Evolutionary conservation across 768 basidiomycete genomes (phyloP).

Genomic region (Rubroboletus satanas): DNA sequence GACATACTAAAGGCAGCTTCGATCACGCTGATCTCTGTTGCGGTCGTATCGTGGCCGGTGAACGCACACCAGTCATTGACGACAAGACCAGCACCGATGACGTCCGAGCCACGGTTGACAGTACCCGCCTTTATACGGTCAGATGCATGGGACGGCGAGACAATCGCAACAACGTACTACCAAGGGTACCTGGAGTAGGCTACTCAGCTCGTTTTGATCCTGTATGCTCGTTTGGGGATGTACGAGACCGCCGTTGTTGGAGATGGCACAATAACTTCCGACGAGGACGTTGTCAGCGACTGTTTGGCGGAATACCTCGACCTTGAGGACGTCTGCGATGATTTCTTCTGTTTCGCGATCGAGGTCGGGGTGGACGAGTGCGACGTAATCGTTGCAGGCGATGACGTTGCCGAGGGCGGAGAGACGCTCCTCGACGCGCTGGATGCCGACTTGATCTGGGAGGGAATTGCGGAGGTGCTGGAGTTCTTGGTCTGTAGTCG

Average conservation of each 20-base stretch:
- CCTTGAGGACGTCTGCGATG: conserved; percentile 98
- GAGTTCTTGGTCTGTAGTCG: conserved; percentile 96
- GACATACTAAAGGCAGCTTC: conserved; percentile 94
- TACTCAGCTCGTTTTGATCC: conserved; percentile 96
- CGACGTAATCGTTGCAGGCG: conserved; percentile 98
- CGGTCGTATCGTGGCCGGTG: conserved; percentile 98
- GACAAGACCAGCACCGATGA: conserved; percentile 94
- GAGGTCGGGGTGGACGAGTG: conserved; percentile 95
- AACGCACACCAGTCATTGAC: conserved; percentile 99
- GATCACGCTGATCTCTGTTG: conserved; percentile 97
- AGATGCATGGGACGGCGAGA: not conserved
- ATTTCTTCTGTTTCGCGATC: conserved; percentile 99
- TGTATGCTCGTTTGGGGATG: conserved; percentile 97
- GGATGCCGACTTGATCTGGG: conserved; percentile 89
- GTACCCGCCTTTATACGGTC: conserved; percentile 73
- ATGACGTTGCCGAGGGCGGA: conserved; percentile 98
- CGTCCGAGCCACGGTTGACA: conserved; percentile 97
- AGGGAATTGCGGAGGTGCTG: conserved; percentile 96
- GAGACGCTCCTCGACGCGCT: conserved; percentile 94
- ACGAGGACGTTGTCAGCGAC: conserved; percentile 96
- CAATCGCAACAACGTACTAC: conserved; percentile 58
- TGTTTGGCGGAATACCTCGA: conserved; percentile 98
- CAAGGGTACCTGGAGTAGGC: conserved; percentile 87
- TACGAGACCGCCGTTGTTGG: conserved; percentile 95
- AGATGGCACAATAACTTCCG: conserved; percentile 91